Conservation (phyloP, 805 yeast species). For the Pichia occidentalis region DNA sequence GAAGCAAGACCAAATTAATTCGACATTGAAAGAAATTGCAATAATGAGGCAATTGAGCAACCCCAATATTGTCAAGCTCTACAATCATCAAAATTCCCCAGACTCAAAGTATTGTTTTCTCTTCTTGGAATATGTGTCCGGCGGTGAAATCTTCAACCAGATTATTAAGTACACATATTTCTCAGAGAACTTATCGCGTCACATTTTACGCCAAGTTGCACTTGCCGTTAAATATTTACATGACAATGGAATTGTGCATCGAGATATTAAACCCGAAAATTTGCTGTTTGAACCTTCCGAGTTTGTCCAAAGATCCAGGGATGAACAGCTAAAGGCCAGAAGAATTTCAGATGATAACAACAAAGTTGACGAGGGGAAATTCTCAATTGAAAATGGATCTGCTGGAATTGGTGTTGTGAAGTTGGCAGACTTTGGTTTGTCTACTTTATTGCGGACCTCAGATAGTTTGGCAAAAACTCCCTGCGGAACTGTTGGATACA, state of each 20-base stretch:
- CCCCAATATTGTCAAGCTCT: slow-evolving; percentile 51
- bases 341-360: slow-evolving; percentile 53
- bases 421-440: slow-evolving; percentile 65
- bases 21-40: slow-evolving; percentile 63
- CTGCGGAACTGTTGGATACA: slow-evolving; percentile 71
- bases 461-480: slow-evolving; percentile 55
- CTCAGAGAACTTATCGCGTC: slow-evolving; percentile 63
- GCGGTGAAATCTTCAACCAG: slow-evolving; percentile 79
- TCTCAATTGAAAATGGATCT: slow-evolving; percentile 46
- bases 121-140: slow-evolving; percentile 60
- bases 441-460: slow-evolving; percentile 40
- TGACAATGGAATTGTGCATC: slow-evolving; percentile 66
- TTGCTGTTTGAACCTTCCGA: slow-evolving; percentile 55
- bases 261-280: slow-evolving; percentile 82
- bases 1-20: slow-evolving; percentile 44
- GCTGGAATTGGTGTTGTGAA: slow-evolving; percentile 61
- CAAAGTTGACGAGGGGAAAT: slow-evolving; percentile 58
- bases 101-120: slow-evolving; percentile 48
- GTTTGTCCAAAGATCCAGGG: slow-evolving; percentile 34
- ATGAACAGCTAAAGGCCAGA: slow-evolving; percentile 37
- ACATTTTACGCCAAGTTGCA: slow-evolving; percentile 66
- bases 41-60: slow-evolving; percentile 64
- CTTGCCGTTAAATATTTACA: slow-evolving; percentile 64
- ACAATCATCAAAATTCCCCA: slow-evolving; percentile 45
- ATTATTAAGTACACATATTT: slow-evolving; percentile 74